Base-by-base conservation (phyloP, 202 grass and related monocot genomes). In the Zizania palustris region DNA sequence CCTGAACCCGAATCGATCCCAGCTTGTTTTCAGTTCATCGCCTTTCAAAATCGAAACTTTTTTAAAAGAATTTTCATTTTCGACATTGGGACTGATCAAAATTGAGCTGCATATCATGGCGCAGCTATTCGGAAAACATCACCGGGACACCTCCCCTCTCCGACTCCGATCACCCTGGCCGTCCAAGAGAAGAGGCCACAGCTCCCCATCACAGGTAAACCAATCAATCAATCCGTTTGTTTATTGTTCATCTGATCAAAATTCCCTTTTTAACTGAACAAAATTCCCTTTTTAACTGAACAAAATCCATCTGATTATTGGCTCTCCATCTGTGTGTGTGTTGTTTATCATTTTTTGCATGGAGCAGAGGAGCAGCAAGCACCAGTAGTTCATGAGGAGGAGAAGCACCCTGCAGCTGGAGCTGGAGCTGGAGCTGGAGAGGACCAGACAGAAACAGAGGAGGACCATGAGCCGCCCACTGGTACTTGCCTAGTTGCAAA, bases 51-150 rank as follows among this genome's bases (percentile, higher is more conserved):
- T 51, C 2, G 5, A 51, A n/a, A n/a, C 2, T 1, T 15, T 14
- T 15, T 51, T n/a, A 51, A 1, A 42, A n/a, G n/a, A n/a, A n/a
- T n/a, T n/a, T n/a, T n/a, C n/a, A 28, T 0, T 53, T 22, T 63
- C 11, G 2, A 4, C 45, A 9, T 3, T 9, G 79, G 4, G 22
- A 65, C 73, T 71, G 73, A 86, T 3, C 44, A 57, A 5, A 72
- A 36, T 36, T 76, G 11, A 11, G 15, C 65, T 65, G 0, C 6
- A 71, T 9, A 28, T 13, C n/a, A 20, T 45, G 36, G 28, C 81
- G 28, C 81, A 88, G 86, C 86, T 53, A 62, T 88, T 14, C 77
- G 82, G 45, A 76, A 60, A 67, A 12, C 86, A 33, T 88, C 72
- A 11, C 72, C 66, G 45, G 82, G 16, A 7, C 70, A 70, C 65